These are phyloP conservation scores for Arabidopsis arenosa DNA, from an alignment of 345 rosid genomes.

Conservation along the genomic window DNA sequence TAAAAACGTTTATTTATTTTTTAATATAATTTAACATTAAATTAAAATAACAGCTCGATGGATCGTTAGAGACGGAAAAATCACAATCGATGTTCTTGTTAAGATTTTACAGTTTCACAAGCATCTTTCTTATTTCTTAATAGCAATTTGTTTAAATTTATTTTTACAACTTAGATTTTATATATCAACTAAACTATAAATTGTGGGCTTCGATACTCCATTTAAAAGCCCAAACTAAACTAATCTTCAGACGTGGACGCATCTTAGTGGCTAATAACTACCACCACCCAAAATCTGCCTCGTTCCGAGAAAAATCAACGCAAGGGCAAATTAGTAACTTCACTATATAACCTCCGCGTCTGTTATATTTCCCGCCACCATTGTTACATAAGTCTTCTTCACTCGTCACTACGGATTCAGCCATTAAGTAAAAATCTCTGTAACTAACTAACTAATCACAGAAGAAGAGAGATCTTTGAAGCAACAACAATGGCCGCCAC, in stretches of 20 bases:
- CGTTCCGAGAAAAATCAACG: background rate
- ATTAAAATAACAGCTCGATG: too few relatives aligned
- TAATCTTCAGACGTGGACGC: background rate
- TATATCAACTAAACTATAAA: background rate
- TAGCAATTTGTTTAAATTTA: too few relatives aligned
- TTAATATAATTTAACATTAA: too few relatives aligned
- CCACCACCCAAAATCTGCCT: background rate
- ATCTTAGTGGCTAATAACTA: background rate
- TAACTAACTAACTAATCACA: slow-evolving; percentile 34
- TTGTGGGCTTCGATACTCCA: background rate
- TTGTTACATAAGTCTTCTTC: slow-evolving; percentile 19
- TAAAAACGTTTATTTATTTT: too few relatives aligned
- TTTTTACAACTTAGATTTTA: too few relatives aligned
- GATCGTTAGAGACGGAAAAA: too few relatives aligned
- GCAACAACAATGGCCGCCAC: slow-evolving; percentile 37
- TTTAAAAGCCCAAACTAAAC: slow-evolving; percentile 5
- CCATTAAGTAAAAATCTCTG: slow-evolving; percentile 25
- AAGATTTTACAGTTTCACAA: too few relatives aligned
- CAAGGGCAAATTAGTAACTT: slow-evolving; percentile 22
- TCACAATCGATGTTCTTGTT: too few relatives aligned
- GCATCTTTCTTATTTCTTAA: too few relatives aligned
- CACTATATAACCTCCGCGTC: background rate
- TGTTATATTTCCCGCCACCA: slow-evolving; percentile 43
- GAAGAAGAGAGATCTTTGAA: slow-evolving; percentile 10
- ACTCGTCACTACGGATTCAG: slow-evolving; percentile 23